These are phyloP conservation scores for Astragalus glycyphyllos DNA, from an alignment of 306 rosid species.

Conservation along the genomic window DNA sequence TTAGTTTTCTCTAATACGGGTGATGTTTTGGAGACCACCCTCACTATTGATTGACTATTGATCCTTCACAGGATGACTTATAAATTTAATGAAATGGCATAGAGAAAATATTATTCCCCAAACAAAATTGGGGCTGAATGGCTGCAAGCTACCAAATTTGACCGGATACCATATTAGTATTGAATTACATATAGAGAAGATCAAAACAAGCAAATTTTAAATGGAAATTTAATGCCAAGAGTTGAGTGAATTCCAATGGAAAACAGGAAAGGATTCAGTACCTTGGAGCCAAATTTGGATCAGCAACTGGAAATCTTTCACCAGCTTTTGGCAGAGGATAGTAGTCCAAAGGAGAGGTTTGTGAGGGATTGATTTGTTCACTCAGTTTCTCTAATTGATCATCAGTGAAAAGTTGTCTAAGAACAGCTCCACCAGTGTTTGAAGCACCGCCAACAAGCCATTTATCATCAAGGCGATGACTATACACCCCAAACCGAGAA, in stretches of 20 bases:
- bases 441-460: constrained; percentile 99
- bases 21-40: background rate
- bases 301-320: constrained; percentile 89
- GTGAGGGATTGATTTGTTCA: constrained; percentile 71
- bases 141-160: background rate
- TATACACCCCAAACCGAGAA: constrained; percentile 91
- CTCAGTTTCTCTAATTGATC: constrained; percentile 72
- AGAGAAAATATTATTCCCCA: background rate
- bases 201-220: background rate
- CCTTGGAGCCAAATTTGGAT: constrained; percentile 84
- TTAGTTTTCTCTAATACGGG: constrained; percentile 13
- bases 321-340: constrained; percentile 82
- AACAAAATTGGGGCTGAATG: no score
- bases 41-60: background rate
- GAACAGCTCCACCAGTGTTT: constrained; percentile 92
- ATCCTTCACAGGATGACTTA: constrained; percentile 5
- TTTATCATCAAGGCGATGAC: constrained; percentile 96
- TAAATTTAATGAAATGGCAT: constrained; percentile 8
- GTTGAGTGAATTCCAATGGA: background rate
- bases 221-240: constrained; percentile 28
- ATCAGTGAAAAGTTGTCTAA: constrained; percentile 79
- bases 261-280: constrained; percentile 40
- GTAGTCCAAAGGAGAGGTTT: constrained; percentile 71
- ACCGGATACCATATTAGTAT: constrained; percentile 5
- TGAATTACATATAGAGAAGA: background rate